These are phyloP conservation scores for Metarhizium anisopliae DNA, from an alignment of 2,329 filamentous ascomycete species.

Conservation along the genomic window DNA sequence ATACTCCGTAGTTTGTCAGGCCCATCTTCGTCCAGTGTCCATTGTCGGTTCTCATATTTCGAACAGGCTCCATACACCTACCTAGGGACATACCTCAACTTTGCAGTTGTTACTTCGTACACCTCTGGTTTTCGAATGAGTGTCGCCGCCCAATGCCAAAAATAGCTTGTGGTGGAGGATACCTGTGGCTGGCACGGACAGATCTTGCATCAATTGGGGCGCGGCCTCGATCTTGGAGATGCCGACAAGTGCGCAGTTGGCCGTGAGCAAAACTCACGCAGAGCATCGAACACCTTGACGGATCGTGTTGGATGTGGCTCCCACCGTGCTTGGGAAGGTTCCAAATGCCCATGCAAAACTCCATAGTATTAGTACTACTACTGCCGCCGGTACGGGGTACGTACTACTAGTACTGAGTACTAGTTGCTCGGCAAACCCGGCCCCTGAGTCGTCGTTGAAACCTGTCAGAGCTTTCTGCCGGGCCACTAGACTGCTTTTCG, in stretches of 20 bases:
- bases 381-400: too few species aligned
- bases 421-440: not conserved
- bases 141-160: not conserved
- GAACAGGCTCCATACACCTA: too few species aligned
- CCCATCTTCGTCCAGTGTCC: too few species aligned
- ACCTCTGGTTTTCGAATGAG: not conserved
- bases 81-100: too few species aligned
- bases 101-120: not conserved
- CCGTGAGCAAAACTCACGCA: too few species aligned
- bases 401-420: not conserved
- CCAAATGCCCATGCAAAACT: not conserved
- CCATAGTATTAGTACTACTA: not conserved
- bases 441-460: not conserved
- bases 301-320: too few species aligned
- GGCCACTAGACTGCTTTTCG: not conserved
- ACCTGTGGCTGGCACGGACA: not conserved
- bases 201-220: not conserved
- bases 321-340: too few species aligned
- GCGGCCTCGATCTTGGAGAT: not conserved
- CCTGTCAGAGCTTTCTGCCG: not conserved
- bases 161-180: not conserved
- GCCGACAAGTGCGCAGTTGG: too few species aligned
- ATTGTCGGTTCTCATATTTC: too few species aligned
- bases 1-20: too few species aligned
- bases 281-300: too few species aligned